Conservation (phyloP, 2,329 filamentous ascomycete genomes). For the Beauveria pseudobassiana region DNA sequence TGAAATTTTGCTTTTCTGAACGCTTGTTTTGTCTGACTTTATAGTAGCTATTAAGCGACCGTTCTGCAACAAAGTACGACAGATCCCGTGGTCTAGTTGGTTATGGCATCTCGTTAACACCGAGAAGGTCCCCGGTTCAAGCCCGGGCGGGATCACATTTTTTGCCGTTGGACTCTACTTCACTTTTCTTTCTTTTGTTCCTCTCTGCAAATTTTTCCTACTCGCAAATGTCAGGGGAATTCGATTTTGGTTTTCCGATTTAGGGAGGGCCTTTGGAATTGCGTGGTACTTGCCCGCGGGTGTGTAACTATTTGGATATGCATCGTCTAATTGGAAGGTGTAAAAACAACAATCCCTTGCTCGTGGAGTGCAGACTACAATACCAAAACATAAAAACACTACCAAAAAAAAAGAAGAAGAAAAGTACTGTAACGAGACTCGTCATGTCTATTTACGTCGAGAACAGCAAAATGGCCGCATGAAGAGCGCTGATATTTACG, state of each 20-base stretch:
- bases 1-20: too few species aligned
- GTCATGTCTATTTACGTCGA: neutral
- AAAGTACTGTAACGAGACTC: neutral
- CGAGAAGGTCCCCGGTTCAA: conserved; percentile 34
- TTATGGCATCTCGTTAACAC: conserved; percentile 34
- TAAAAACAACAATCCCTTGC: too few species aligned
- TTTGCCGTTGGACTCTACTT: conserved; percentile 5
- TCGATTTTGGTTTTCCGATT: fast-evolving
- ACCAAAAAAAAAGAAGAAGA: neutral
- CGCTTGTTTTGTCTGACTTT: neutral
- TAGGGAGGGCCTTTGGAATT: too few species aligned
- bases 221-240: too few species aligned
- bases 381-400: too few species aligned
- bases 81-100: conserved; percentile 33
- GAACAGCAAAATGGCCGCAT: neutral
- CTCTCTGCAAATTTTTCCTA: neutral
- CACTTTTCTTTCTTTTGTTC: neutral
- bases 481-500: neutral
- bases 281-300: too few species aligned
- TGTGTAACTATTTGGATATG: too few species aligned
- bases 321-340: too few species aligned
- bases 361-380: too few species aligned
- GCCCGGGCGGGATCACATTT: conserved; percentile 29
- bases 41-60: neutral
- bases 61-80: neutral